Base-by-base conservation (phyloP, 2,329 filamentous ascomycete genomes). In the Ascochyta koolunga region DNA sequence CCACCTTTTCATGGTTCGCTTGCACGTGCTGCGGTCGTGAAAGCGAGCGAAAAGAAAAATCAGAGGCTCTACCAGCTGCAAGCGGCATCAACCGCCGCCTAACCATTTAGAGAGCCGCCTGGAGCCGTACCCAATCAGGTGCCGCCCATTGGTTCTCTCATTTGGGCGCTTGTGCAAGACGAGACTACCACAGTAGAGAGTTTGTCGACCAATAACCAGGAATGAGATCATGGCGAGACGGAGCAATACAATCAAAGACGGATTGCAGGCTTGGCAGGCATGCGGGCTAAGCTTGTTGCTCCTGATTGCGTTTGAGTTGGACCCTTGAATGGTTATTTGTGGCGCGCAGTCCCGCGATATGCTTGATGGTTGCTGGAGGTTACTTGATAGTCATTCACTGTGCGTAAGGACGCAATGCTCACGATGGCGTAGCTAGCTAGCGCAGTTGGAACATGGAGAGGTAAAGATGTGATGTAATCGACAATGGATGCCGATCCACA, bases 401-500 rank as follows among this genome's bases (percentile, higher is more conserved):
- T 43, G 32, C 19, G 24, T 16, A 27, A 38, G n/a, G 10, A 39
- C 21, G 24, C 24, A 33, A 25, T 35, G 32, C 22, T 8, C 10
- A 3, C 13, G 24, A 25, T 5, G 10, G 29, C 15, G 33, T 27
- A 15, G 36, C 29, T 18, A 22, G 22, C 35, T 42, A 46, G 50
- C 24, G 43, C 37, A 10, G 32, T 39, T 29, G 10, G 22, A 36
- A 27, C 19, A 44, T 44, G 44, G 49, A 39, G 44, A 38, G 35
- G 44, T 54, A 29, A 49, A 49, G 37, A 53, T 48, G 48, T 21
- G 27, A 42, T 37, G 29, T 52, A 33, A 54, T 54, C 32, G 44
- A 43, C 44, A 33, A 47, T 42, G 37, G 43, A 40, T n/a, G 27
- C 27, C n/a, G 37, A 15, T 53, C 42, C 50, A 53, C 50, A 43